Evolutionary conservation across 306 rosid genomes (phyloP).

Genomic region (Vachellia pachyceras): DNA sequence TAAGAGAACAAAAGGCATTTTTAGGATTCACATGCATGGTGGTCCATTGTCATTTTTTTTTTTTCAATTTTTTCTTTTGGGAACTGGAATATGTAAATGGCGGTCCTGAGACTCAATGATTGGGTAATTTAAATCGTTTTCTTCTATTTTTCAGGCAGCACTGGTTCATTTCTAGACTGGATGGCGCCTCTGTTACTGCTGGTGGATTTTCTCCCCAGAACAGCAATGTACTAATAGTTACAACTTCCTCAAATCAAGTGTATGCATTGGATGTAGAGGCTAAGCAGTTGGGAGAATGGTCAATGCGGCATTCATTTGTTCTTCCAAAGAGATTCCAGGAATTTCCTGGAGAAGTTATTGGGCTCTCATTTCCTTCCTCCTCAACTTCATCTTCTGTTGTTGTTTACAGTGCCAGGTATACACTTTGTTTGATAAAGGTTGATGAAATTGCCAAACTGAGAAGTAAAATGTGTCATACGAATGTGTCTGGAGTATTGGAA

Average conservation of each 20-base stretch:
- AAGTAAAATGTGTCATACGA: neutral
- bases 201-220: conserved; percentile 88
- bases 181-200: conserved; percentile 90
- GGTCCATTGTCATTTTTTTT: neutral
- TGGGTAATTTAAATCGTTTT: neutral
- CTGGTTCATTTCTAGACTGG: conserved; percentile 94
- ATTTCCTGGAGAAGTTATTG: conserved; percentile 97
- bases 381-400: conserved; percentile 68
- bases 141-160: conserved; percentile 70
- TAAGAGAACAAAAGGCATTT: neutral
- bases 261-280: conserved; percentile 92
- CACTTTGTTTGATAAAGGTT: neutral
- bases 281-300: conserved; percentile 90
- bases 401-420: conserved; percentile 94
- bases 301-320: conserved; percentile 62
- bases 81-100: neutral
- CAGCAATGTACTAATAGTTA: conserved; percentile 71
- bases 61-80: neutral
- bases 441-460: no score
- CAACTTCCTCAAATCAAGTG: conserved; percentile 94
- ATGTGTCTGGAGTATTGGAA: neutral
- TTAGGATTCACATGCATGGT: neutral
- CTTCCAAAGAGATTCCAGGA: conserved; percentile 89
- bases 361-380: conserved; percentile 86
- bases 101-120: conserved; percentile 8